Evolutionary conservation across 179 eudicot species (phyloP).

Genomic region (Dionaea muscipula): DNA sequence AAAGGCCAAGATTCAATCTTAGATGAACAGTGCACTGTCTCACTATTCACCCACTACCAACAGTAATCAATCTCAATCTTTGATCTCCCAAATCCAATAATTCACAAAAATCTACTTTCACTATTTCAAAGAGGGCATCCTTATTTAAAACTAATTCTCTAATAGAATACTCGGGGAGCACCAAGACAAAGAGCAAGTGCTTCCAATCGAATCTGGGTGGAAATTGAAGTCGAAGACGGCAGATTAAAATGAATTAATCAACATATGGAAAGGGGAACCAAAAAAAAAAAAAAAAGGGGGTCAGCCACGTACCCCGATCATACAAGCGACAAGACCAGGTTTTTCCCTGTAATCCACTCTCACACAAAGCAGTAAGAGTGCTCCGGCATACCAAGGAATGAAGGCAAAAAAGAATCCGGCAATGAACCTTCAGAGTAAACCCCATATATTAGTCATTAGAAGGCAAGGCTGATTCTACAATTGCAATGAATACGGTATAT

Average conservation of each 20-base stretch:
- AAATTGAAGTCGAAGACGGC: background rate
- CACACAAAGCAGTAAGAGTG: slow-evolving; percentile 54
- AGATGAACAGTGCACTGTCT: no score
- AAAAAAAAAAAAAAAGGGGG: background rate
- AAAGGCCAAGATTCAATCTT: no score
- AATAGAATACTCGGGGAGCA: no score
- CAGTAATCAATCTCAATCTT: no score
- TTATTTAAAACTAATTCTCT: no score
- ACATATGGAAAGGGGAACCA: background rate
- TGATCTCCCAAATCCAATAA: no score
- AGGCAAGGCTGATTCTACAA: no score
- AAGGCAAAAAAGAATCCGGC: slow-evolving; percentile 70
- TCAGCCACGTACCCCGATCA: slow-evolving; percentile 55
- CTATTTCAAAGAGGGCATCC: no score
- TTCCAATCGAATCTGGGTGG: background rate
- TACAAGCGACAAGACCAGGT: slow-evolving; percentile 79
- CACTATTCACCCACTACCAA: no score
- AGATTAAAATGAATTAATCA: background rate
- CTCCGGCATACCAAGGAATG: slow-evolving; percentile 92
- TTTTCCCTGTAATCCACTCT: slow-evolving; percentile 74
- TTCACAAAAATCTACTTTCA: no score
- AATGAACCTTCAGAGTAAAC: slow-evolving; percentile 43
- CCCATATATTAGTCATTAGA: no score
- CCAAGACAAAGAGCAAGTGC: background rate
- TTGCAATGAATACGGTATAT: no score